Evolutionary conservation across 1,284 basidiomycete genomes (phyloP).

Genomic region (Bondarzewia mesenterica): DNA sequence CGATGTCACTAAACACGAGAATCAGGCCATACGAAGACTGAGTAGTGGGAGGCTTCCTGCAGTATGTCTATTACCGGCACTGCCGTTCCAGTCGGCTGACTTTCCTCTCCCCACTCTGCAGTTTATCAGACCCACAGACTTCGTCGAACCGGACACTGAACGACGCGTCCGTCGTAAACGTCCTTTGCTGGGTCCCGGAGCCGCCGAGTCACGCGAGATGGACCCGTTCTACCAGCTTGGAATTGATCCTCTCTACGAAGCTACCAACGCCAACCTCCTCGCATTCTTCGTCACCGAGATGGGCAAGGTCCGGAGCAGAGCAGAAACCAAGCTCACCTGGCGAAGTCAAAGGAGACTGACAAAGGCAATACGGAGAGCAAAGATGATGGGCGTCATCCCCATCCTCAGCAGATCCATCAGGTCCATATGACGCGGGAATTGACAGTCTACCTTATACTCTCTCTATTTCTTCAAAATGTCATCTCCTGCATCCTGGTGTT

Average conservation of each 20-base stretch:
- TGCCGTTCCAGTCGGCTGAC: neutral
- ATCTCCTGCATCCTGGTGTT: no score
- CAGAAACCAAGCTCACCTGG: slow-evolving; percentile 70
- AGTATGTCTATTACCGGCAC: no score
- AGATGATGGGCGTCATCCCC: slow-evolving; percentile 88
- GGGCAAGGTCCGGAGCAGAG: slow-evolving; percentile 77
- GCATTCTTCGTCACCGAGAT: slow-evolving; percentile 70
- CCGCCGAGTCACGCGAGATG: slow-evolving; percentile 35
- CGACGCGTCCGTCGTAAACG: slow-evolving; percentile 13
- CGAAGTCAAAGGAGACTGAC: slow-evolving; percentile 76
- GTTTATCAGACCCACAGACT: slow-evolving; percentile 23
- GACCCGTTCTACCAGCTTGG: slow-evolving; percentile 66
- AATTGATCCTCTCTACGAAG: slow-evolving; percentile 63
- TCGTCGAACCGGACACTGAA: slow-evolving; percentile 16
- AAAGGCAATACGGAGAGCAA: slow-evolving; percentile 86
- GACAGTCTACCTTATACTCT: no score
- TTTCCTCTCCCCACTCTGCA: slow-evolving; percentile 8
- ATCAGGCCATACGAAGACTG: no score
- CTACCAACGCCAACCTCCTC: slow-evolving; percentile 63
- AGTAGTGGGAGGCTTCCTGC: no score
- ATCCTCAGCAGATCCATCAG: slow-evolving; percentile 35
- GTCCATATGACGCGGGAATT: neutral
- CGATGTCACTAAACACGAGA: no score
- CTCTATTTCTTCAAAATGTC: no score
- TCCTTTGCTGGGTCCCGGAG: slow-evolving; percentile 42